Evolutionary conservation across 306 rosid species (phyloP).

Genomic region (Ochetophila trinervis): DNA sequence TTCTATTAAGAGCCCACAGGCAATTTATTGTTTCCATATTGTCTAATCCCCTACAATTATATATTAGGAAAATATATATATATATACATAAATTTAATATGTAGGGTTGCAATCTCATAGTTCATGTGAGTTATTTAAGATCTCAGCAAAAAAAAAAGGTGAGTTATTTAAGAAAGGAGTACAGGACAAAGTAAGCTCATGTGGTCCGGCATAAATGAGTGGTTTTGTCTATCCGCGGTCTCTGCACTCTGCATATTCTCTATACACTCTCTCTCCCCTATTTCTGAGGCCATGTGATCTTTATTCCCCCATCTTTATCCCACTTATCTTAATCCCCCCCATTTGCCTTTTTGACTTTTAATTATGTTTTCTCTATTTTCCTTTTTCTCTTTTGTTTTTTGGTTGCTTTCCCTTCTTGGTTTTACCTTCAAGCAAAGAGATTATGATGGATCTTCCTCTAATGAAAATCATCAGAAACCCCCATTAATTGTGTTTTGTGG

Average conservation of each 20-base stretch:
- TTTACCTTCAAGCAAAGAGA: background rate
- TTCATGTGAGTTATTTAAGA: constrained; percentile 7
- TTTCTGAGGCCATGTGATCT: background rate
- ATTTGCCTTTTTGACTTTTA: background rate
- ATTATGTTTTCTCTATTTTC: background rate
- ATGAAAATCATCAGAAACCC: too few relatives aligned
- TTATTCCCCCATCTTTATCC: background rate
- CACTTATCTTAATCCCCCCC: background rate
- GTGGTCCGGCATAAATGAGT: constrained; percentile 19
- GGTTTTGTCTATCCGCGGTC: constrained; percentile 16
- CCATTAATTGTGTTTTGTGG: too few relatives aligned
- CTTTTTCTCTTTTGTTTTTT: background rate
- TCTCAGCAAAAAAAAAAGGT: too few relatives aligned
- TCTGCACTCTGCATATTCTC: background rate
- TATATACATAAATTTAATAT: background rate
- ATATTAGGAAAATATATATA: background rate
- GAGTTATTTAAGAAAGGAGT: background rate
- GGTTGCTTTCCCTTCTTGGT: background rate
- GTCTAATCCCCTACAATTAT: too few relatives aligned
- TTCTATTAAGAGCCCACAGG: too few relatives aligned
- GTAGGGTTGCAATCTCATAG: background rate
- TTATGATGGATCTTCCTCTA: background rate
- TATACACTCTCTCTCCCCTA: background rate
- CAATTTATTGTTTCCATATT: too few relatives aligned
- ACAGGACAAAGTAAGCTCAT: constrained; percentile 17